These are phyloP conservation scores for Psidium guajava DNA, from an alignment of 345 rosid species.

Conservation along the genomic window DNA sequence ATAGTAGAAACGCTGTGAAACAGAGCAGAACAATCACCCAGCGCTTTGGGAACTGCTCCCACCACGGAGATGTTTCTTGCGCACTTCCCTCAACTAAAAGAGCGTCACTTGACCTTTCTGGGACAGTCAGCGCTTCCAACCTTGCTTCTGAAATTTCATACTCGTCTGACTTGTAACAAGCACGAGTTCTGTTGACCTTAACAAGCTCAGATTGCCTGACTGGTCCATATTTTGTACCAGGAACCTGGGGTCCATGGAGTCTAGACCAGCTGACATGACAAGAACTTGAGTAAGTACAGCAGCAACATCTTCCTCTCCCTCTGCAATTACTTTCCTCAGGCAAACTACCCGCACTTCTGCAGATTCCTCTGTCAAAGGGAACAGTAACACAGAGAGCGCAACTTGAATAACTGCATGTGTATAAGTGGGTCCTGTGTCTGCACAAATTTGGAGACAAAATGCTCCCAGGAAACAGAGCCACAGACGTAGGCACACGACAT, in stretches of 20 bases:
- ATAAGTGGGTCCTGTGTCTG: neutral
- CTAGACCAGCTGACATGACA: constrained; percentile 12
- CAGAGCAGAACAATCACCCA: constrained; percentile 86
- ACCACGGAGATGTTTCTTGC: constrained; percentile 55
- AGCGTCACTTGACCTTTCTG: constrained; percentile 46
- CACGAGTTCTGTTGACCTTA: constrained; percentile 26
- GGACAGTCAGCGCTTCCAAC: constrained; percentile 34
- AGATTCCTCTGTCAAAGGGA: constrained; percentile 10
- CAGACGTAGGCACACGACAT: neutral
- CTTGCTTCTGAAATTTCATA: constrained; percentile 44
- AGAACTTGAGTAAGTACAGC: constrained; percentile 8
- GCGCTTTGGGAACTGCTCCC: constrained; percentile 75
- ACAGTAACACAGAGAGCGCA: constrained; percentile 3
- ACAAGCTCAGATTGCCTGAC: constrained; percentile 1
- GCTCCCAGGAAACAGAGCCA: neutral
- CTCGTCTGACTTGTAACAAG: constrained; percentile 82
- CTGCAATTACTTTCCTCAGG: constrained; percentile 9
- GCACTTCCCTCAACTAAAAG: constrained; percentile 31
- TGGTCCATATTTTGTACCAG: constrained; percentile 3
- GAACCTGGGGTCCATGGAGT: constrained; percentile 2
- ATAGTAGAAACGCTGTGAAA: constrained; percentile 68
- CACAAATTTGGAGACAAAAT: neutral
- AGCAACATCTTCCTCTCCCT: constrained; percentile 15
- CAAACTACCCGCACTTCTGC: constrained; percentile 9
- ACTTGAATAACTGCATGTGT: constrained; percentile 8